Percentiles rank a stretch among this genome's conserved stretches.
Conservation (phyloP, 331 rosid species). For the Quercus phellos region DNA sequence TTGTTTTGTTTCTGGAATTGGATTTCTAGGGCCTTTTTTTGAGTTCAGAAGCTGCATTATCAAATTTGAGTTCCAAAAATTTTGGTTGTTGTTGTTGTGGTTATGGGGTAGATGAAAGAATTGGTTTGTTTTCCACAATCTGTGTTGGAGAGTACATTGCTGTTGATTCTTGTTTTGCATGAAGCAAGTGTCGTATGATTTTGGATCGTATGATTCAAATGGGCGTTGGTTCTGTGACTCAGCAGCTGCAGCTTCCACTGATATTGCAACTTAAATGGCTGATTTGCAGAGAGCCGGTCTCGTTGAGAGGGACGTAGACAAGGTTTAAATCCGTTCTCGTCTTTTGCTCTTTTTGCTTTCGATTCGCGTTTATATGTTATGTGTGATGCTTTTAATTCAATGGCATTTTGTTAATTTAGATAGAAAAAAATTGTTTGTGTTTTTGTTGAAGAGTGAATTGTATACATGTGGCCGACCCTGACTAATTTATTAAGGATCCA, state of each 20-base stretch:
- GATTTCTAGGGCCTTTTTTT: neutral
- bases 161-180: constrained; percentile 46
- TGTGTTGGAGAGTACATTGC: constrained; percentile 21
- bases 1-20: neutral
- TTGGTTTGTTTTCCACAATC: constrained; percentile 6
- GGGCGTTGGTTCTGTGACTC: constrained; percentile 55
- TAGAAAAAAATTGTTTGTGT: too few species aligned
- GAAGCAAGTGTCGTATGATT: constrained; percentile 35
- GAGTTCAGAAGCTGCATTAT: constrained; percentile 28
- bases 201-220: constrained; percentile 47
- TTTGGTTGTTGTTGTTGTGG: neutral
- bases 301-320: constrained; percentile 76
- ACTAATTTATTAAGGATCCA: too few species aligned
- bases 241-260: constrained; percentile 22
- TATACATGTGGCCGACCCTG: too few species aligned
- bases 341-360: constrained; percentile 25
- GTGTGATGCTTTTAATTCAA: neutral
- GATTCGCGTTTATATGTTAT: neutral
- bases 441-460: too few species aligned
- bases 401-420: too few species aligned
- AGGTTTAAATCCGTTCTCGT: constrained; percentile 35
- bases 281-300: constrained; percentile 55
- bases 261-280: constrained; percentile 88
- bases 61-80: constrained; percentile 9
- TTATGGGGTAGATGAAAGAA: constrained; percentile 41